Evolutionary conservation across 352 stramenopile species (phyloP), one percentile per base, ranked within the genome.

Genomic region (Poterioochromonas sp.): DNA sequence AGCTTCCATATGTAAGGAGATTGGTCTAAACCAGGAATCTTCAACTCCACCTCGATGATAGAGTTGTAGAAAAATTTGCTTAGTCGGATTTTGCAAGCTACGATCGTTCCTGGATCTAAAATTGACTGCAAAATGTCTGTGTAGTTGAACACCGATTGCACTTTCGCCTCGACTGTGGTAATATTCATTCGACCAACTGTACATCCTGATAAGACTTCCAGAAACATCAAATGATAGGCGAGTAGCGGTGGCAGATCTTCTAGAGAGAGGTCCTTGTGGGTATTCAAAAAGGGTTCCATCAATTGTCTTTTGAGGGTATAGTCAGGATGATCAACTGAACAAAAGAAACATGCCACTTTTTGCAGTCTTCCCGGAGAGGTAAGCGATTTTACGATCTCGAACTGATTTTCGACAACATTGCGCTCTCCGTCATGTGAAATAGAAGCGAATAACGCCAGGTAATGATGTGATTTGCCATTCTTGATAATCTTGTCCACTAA

Each of bases 141-240:
- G 51, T 77, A 80, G 22, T 32, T 65, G 79, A 78, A 83, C 1
- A 83, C 26, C 1, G 76, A 81, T 64, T 83, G 80, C 11, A 83
- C 73, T 58, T 83, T 83, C 22, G 80, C 80, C 76, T 83, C 80
- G 32, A 83, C 80, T n/a, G 79, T 83, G n/a, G 79, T 83, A 35
- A 83, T 82, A 79, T 83, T 80, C 15, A 60, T 44, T n/a, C 47
- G 40, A 15, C 80, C 80, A 3, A 83, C 74, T 26, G 80, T 81
- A 73, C 80, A 83, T 2, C 58, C 73, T 22, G 79, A 54, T 32
- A 83, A 39, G 12, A 83, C 79, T n/a, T 81, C 54, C 8, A 83
- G 39, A 2, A 83, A 65, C 79, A 73, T 79, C 12, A 39, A 32
- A 47, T 83, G 80, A 39, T 83, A 83, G 32, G 74, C 71, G 1